phyloP scores from a whole-genome alignment of 805 yeast genomes.

The Yamadazyma insecticola region DNA sequence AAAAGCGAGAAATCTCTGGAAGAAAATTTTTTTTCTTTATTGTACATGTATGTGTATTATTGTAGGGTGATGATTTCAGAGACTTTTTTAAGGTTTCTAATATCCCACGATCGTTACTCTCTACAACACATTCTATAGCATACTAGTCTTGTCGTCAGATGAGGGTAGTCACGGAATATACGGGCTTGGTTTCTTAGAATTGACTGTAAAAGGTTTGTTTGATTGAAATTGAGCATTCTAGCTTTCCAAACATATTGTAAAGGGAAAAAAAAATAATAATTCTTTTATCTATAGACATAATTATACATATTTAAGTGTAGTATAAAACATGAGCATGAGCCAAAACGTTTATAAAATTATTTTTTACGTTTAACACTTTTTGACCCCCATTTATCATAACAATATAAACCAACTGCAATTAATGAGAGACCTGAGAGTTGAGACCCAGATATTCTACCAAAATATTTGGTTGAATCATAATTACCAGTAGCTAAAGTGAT shows the following conservation, averaged over 20 bases:
- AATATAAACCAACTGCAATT: constrained; percentile 53
- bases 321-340: not conserved
- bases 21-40: constrained; percentile 19
- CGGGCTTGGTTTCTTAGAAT: constrained; percentile 36
- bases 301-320: not conserved
- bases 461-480: constrained; percentile 19
- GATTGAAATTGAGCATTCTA: constrained; percentile 36
- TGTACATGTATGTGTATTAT: constrained; percentile 47
- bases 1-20: not conserved
- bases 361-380: constrained; percentile 7
- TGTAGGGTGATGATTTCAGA: constrained; percentile 41
- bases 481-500: constrained; percentile 51
- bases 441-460: constrained; percentile 34
- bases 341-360: not conserved
- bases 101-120: constrained; percentile 40
- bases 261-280: too few species aligned
- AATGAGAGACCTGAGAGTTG: constrained; percentile 48
- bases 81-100: too few species aligned
- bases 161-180: constrained; percentile 37
- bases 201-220: constrained; percentile 4
- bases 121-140: constrained; percentile 48
- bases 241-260: constrained; percentile 32
- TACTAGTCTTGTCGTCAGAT: constrained; percentile 23
- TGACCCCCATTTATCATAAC: constrained; percentile 63
- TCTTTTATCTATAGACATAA: constrained; percentile 1